Conservation (phyloP, 139 green algal species). For the Chlorella sp. region DNA sequence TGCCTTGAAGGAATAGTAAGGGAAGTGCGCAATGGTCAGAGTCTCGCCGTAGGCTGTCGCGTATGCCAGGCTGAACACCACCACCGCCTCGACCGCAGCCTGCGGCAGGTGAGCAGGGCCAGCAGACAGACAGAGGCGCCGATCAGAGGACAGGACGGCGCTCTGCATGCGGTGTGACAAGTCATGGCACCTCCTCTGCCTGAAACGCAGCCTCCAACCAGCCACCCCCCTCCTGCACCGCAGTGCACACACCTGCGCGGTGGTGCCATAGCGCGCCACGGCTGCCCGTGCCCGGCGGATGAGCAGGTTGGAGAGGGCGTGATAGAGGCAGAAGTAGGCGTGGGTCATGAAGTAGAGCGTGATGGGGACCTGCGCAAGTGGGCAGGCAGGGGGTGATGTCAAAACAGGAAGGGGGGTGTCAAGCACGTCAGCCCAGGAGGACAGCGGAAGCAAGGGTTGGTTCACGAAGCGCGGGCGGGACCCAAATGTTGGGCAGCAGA, state of each 20-base stretch:
- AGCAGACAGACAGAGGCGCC: too few relatives aligned
- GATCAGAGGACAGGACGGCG: too few relatives aligned
- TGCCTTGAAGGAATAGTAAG: slow-evolving; percentile 92
- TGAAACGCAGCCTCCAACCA: too few relatives aligned
- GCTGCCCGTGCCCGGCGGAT: slow-evolving; percentile 59
- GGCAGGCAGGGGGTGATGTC: neutral
- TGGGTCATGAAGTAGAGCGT: slow-evolving; percentile 98
- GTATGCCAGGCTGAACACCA: slow-evolving; percentile 89
- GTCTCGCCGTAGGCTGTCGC: slow-evolving; percentile 94
- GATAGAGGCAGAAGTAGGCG: slow-evolving; percentile 99
- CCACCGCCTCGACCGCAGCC: slow-evolving; percentile 51
- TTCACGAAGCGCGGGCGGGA: too few relatives aligned
- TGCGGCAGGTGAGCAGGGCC: neutral
- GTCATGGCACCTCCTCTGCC: too few relatives aligned
- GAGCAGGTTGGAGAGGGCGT: slow-evolving; percentile 91
- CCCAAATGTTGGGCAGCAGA: too few relatives aligned
- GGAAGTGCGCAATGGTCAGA: slow-evolving; percentile 95
- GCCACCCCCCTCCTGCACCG: neutral
- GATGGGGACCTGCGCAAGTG: slow-evolving; percentile 86
- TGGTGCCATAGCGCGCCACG: neutral
- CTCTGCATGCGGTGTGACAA: too few relatives aligned
- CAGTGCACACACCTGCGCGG: neutral
- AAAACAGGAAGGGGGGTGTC: too few relatives aligned
- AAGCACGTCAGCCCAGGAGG: too few relatives aligned
- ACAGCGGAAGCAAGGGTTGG: too few relatives aligned